A percentile compares a stretch with the other conserved stretches of the same genome.
phyloP scores from a whole-genome alignment of 306 rosid genomes.

The Luffa acutangula region DNA sequence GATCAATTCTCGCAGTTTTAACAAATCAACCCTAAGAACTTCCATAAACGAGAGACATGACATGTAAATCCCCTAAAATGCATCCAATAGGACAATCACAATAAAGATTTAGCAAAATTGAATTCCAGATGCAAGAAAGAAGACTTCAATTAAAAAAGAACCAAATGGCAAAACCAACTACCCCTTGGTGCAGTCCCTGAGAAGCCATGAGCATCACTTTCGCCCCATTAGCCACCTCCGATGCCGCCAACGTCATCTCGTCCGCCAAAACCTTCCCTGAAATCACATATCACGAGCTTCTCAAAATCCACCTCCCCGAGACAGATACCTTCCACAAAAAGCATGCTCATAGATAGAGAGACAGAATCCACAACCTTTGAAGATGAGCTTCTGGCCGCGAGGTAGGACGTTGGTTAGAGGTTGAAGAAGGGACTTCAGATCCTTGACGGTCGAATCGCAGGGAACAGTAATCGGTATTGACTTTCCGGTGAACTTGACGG shows the following conservation, averaged over 20 bases:
- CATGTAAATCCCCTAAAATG: not conserved
- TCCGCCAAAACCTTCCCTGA: conserved; percentile 81
- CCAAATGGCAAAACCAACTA: conserved; percentile 7
- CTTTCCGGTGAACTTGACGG: conserved; percentile 55
- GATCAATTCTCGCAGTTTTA: not conserved
- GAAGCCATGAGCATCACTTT: conserved; percentile 91
- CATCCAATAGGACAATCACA: not conserved
- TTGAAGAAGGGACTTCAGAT: conserved; percentile 73
- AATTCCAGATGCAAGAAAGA: not conserved
- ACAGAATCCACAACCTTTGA: conserved; percentile 40
- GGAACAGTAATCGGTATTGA: conserved; percentile 45
- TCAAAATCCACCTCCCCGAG: not conserved
- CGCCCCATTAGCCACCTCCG: conserved; percentile 51
- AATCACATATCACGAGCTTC: conserved; percentile 17
- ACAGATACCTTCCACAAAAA: not conserved
- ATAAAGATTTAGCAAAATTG: not conserved
- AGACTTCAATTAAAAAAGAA: not conserved
- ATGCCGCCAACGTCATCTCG: conserved; percentile 43
- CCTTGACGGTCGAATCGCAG: conserved; percentile 48
- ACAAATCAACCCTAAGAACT: not conserved
- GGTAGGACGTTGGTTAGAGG: conserved; percentile 76
- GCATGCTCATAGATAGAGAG: not conserved
- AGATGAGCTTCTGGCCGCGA: conserved; percentile 92
- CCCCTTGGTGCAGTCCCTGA: conserved; percentile 96
- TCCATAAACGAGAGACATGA: not conserved